phyloP scores from a whole-genome alignment of 139 green algal genomes.

The Chlorella vulgaris region DNA sequence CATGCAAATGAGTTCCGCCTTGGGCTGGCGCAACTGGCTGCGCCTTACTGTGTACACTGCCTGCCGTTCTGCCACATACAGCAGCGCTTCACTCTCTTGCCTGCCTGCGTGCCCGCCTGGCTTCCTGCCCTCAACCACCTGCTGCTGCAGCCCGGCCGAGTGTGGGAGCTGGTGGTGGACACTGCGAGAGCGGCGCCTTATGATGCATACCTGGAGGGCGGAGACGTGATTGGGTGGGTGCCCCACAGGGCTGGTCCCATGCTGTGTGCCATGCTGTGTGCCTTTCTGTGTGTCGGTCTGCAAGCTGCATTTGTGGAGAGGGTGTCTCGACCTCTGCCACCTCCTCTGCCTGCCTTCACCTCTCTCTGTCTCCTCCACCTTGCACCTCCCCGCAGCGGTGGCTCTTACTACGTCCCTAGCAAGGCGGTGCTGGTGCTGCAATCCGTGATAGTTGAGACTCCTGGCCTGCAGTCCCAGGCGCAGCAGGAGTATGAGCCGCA shows the following conservation, averaged over 20 bases:
- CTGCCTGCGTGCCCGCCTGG: no score
- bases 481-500: not conserved
- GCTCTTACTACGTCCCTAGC: conserved; percentile 8
- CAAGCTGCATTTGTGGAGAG: no score
- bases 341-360: no score
- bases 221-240: conserved; percentile 3
- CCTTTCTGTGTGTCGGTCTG: no score
- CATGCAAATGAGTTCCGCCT: no score
- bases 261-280: no score
- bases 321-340: no score
- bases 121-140: no score
- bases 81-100: not conserved
- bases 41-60: no score
- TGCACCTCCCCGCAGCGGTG: not conserved
- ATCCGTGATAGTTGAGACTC: conserved; percentile 19
- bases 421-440: conserved; percentile 41
- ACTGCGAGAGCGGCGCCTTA: conserved; percentile 37
- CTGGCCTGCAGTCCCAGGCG: not conserved
- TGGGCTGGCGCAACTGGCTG: no score
- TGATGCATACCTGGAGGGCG: conserved; percentile 34
- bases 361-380: no score
- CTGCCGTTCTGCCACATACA: no score
- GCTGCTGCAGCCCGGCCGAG: conserved; percentile 28
- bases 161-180: conserved; percentile 43
- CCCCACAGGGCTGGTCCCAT: not conserved